phyloP scores from a whole-genome alignment of 345 rosid species.

The Geranium brycei region DNA sequence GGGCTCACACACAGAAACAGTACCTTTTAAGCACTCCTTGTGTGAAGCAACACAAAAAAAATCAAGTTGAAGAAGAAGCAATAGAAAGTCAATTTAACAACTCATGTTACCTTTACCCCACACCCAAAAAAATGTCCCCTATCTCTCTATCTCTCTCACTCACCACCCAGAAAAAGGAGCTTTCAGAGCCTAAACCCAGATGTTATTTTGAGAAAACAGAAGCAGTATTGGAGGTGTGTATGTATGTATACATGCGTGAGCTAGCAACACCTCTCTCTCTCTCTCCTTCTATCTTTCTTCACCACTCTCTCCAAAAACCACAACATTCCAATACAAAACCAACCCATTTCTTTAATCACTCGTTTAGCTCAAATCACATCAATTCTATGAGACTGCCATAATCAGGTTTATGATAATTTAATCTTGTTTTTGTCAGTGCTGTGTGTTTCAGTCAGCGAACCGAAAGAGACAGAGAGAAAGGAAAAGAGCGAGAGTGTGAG shows the following conservation, averaged over 20 bases:
- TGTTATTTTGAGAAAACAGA: not conserved
- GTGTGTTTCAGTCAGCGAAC: not conserved
- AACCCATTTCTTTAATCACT: not conserved
- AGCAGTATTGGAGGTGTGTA: not conserved
- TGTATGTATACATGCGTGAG: not conserved
- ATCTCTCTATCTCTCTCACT: too few species aligned
- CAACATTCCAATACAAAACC: not conserved
- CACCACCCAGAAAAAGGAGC: not conserved
- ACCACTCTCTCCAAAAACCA: too few species aligned
- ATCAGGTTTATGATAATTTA: not conserved
- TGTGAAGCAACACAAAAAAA: constrained; percentile 9
- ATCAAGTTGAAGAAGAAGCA: constrained; percentile 10
- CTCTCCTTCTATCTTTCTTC: not conserved
- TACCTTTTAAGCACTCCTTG: constrained; percentile 12
- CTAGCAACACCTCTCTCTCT: not conserved
- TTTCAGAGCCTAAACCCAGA: not conserved
- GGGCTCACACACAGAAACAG: not conserved
- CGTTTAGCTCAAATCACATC: not conserved
- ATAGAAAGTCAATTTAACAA: constrained; percentile 9
- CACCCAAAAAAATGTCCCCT: constrained; percentile 1
- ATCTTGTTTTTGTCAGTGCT: not conserved
- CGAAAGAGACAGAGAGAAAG: not conserved
- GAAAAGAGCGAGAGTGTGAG: not conserved
- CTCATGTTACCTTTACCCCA: constrained; percentile 11
- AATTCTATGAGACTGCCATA: too few species aligned